Conservation (phyloP, 2,329 filamentous ascomycete species). For the Aspergillus glaucus region DNA sequence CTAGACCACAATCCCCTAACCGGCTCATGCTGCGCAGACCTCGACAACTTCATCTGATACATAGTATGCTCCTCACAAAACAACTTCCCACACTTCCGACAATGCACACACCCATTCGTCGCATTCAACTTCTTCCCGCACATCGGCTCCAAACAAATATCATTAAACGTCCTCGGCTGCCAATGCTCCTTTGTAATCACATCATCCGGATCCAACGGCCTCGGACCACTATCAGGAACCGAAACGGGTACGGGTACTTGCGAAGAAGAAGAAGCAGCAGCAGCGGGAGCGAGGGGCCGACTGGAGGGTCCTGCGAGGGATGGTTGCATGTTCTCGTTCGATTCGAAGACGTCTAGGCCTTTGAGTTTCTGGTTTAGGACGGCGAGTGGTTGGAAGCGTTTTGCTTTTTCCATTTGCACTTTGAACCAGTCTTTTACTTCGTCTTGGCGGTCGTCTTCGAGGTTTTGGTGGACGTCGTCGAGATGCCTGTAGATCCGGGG, state of each 20-base stretch:
- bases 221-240: conserved; percentile 6
- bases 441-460: conserved; percentile 81
- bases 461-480: conserved; percentile 83
- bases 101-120: conserved; percentile 81
- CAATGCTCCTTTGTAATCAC: conserved; percentile 83
- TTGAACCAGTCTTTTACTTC: conserved; percentile 97
- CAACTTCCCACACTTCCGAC: conserved; percentile 81
- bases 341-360: conserved; percentile 87
- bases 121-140: conserved; percentile 76
- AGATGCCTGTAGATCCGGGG: conserved; percentile 54
- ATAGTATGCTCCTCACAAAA: conserved; percentile 98
- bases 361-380: conserved; percentile 90
- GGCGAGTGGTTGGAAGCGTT: conserved; percentile 84
- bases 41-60: conserved; percentile 97
- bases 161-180: conserved; percentile 69
- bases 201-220: conserved; percentile 70
- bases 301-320: conserved; percentile 26
- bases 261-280: conserved; percentile 19
- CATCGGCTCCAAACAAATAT: conserved; percentile 78
- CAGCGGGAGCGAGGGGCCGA: conserved; percentile 20
- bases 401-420: conserved; percentile 87
- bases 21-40: conserved; percentile 83
- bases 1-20: conserved; percentile 86
- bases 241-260: conserved; percentile 22
- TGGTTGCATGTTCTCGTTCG: conserved; percentile 62